These are phyloP conservation scores for Straminergon stramineum DNA, from an alignment of 225 moss, liverwort and hornwort genomes.

Conservation along the genomic window DNA sequence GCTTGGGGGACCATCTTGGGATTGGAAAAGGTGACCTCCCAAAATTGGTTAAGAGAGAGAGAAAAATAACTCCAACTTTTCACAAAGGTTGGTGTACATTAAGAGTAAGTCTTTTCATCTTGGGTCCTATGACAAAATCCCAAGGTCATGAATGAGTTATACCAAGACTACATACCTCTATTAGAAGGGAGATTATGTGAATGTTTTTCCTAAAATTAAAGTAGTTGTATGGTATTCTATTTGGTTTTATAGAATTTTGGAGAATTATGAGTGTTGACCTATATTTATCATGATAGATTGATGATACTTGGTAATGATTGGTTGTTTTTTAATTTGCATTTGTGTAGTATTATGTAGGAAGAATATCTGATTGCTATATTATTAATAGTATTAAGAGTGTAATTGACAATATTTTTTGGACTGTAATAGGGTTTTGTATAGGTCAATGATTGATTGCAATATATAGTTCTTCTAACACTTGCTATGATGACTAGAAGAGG, in stretches of 20 bases:
- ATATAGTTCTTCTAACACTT: fast-evolving
- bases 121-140: background rate
- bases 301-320: background rate
- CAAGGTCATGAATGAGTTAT: background rate
- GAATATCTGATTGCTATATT: background rate
- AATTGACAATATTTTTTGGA: background rate
- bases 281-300: background rate
- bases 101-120: too few species aligned
- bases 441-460: background rate
- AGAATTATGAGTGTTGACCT: background rate
- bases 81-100: fast-evolving
- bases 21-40: background rate
- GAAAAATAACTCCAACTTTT: background rate
- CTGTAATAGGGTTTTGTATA: background rate
- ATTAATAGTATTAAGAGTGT: background rate
- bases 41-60: background rate
- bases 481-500: background rate
- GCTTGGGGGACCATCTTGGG: fast-evolving
- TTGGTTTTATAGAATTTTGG: background rate
- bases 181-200: background rate
- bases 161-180: fast-evolving
- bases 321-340: background rate
- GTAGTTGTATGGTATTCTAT: fast-evolving
- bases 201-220: background rate
- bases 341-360: background rate